Evolutionary conservation across 768 basidiomycete genomes (phyloP), one percentile per base, ranked within the genome.

Genomic region (Boletus vermiculosoides): DNA sequence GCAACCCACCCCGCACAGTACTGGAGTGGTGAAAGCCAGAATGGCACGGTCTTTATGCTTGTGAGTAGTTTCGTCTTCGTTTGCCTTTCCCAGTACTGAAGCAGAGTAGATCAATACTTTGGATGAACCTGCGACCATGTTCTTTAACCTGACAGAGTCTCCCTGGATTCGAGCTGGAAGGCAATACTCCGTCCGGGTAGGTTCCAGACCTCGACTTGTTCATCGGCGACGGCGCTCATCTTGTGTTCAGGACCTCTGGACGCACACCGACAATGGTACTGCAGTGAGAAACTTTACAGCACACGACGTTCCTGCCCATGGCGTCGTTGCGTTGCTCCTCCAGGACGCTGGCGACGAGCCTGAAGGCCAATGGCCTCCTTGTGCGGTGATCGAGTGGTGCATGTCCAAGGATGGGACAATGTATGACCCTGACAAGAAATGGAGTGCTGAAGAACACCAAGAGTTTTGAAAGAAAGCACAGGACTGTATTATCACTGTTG

Each of bases 261-360:
- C 82, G 4, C 87, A 89, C 66, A 87, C 85, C 22, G 74, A 86
- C 62, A 88, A 87, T 61, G 86, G 85, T 4, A 88, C 83, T 0
- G 82, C 81, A 1, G 74, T 84, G 23, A 79, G 87, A 18, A 83
- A 80, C 66, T 77, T 87, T 63, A 83, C 81, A 3, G 78, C 74
- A 5, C 50, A 72, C 10, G 71, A 69, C 20, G 85, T 89, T 12
- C 86, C 87, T 4, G 63, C 85, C 8, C 88, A 90, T 57, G 88
- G 87, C 4, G 86, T 88, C 25, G 80, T 85, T 23, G 88, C 86
- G 33, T 63, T 89, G 11, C 71, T 90, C 52, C 70, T 89, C 45
- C 79, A 77, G 47, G 88, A 90, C 61, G 84, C 79, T 1, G 86
- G 86, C 0, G 77, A 88, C 52, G 87, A 88, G 64, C 87, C 88